Base-by-base conservation (phyloP, 495 filamentous ascomycete genomes). In the Penicillium atrosanguineum region DNA sequence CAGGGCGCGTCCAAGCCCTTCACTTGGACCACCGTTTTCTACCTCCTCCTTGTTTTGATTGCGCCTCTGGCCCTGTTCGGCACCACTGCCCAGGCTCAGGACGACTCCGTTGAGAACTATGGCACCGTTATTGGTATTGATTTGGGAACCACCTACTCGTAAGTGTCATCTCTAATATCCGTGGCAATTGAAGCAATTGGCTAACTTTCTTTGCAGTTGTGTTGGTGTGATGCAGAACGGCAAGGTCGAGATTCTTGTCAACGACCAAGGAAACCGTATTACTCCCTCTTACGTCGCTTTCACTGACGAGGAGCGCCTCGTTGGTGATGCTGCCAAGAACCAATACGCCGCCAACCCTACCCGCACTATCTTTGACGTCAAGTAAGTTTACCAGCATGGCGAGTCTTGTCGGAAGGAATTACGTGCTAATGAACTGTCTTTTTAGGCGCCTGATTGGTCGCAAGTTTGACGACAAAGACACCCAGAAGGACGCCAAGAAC, bases 301-400 rank as follows among this genome's bases (percentile, higher is more conserved):
- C 72, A 99, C 90, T 71, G 93, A 97, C 65, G 94, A 97, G 57
- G 95, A 97, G 73, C 85, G 95, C 61, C 79, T 99, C 46, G 91
- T 99, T 58, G 95, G 95, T 82, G 95, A 97, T 76, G 93, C 95
- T 59, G 95, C 95, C 52, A 99, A 99, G 88, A 97, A 99, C 79
- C 95, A 97, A 82, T 95, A 91, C 68, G 88, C 95, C 50, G 81
- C 89, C 53, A 97, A 99, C 81, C 95, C 95, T 40, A 71, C 71
- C 57, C 81, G 87, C 56, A 97, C 95, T 39, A 81, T 99, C 68
- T 97, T 87, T 67, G 94, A 97, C 65, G 83, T 96, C 69, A 95
- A 95, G 89, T 90, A 75, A 85, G 87, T 82, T 47, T 37, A 39
- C 54, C 19, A 51, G 18, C 48, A 29, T 43, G 52, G 45, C 36